Conservation (phyloP, 257 asterid genomes). For the Jaltomata sinuosa region DNA sequence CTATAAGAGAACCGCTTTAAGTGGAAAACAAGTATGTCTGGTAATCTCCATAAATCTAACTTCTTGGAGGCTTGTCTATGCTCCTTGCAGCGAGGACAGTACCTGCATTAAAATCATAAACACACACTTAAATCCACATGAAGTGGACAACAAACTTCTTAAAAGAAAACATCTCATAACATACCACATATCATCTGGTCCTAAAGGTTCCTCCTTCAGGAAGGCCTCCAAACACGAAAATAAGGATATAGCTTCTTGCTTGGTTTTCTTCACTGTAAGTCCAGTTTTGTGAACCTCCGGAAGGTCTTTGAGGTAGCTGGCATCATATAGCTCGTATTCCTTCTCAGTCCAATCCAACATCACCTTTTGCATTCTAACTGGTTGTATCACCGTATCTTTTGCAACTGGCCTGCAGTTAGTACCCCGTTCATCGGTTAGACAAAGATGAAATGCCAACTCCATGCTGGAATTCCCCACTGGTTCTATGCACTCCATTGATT, state of each 20-base stretch:
- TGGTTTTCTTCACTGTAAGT: conserved; percentile 65
- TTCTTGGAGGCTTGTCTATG: conserved; percentile 93
- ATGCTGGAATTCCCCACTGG: conserved; percentile 38
- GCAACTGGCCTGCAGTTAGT: conserved; percentile 45
- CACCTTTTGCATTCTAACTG: conserved; percentile 40
- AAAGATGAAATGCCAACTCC: conserved; percentile 61
- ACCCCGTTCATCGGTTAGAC: conserved; percentile 61
- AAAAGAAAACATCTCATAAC: background rate
- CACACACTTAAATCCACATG: background rate
- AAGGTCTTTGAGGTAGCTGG: conserved; percentile 64
- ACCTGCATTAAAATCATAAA: conserved; percentile 39
- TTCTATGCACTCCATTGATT: conserved; percentile 31
- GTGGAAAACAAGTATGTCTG: conserved; percentile 83
- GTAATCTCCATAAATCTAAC: conserved; percentile 91
- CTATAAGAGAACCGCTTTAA: conserved; percentile 86
- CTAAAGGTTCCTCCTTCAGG: conserved; percentile 91
- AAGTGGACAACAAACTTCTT: conserved; percentile 5
- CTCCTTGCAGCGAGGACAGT: conserved; percentile 90
- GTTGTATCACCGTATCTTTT: conserved; percentile 52
- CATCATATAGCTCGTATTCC: conserved; percentile 56
- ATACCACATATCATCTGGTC: conserved; percentile 99
- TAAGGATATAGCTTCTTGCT: conserved; percentile 80
- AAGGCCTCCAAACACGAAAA: conserved; percentile 95
- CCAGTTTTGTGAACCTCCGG: conserved; percentile 83
- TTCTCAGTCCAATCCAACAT: conserved; percentile 76